Evolutionary conservation across 257 asterid genomes (phyloP).

Genomic region (Striga asiatica): DNA sequence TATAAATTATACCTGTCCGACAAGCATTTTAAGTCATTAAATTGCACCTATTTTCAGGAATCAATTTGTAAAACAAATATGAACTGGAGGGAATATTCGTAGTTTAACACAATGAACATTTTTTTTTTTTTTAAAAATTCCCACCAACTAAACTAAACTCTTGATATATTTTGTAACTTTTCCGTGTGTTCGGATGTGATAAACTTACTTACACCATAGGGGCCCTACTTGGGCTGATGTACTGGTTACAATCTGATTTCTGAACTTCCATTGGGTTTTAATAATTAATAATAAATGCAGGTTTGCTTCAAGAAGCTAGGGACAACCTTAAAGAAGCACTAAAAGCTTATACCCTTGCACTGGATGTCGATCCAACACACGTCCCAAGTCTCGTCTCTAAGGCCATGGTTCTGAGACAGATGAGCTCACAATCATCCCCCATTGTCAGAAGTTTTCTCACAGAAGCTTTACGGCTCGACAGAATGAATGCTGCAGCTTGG

Average conservation of each 20-base stretch:
- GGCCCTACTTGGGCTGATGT: too few species aligned
- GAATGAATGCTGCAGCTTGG: conserved; percentile 63
- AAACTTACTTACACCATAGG: too few species aligned
- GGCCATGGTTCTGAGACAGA: conserved; percentile 45
- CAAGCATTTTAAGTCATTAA: neutral
- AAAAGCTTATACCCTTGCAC: conserved; percentile 43
- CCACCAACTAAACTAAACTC: too few species aligned
- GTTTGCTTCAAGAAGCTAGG: conserved; percentile 67
- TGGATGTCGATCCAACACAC: conserved; percentile 51
- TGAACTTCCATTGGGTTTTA: neutral
- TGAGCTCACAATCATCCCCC: conserved; percentile 32
- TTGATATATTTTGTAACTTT: too few species aligned
- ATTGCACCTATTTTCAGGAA: neutral
- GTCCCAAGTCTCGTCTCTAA: conserved; percentile 63
- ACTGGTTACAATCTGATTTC: too few species aligned
- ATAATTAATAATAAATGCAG: too few species aligned
- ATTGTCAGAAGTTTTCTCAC: conserved; percentile 50
- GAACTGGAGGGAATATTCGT: neutral
- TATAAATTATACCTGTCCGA: neutral
- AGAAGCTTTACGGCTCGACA: conserved; percentile 67
- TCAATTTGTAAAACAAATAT: neutral
- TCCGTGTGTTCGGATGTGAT: too few species aligned
- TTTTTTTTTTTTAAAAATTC: neutral
- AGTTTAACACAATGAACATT: neutral
- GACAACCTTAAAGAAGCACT: conserved; percentile 53